Base-by-base conservation (phyloP, 306 rosid species). In the Acacia acuminata region DNA sequence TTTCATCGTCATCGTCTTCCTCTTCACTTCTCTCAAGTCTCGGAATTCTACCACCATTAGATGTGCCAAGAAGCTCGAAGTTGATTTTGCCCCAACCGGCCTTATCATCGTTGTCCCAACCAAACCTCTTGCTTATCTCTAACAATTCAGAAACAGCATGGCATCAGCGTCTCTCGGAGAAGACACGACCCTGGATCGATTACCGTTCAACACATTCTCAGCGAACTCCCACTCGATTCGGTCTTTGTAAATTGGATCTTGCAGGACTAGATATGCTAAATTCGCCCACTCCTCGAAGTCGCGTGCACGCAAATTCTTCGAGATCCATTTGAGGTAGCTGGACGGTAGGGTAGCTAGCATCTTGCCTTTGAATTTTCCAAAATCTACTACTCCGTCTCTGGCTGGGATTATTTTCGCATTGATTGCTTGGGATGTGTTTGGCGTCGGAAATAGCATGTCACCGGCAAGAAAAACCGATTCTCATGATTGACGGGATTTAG, bases 331-430 rank as follows among this genome's bases (percentile, higher is more conserved):
- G 48, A 93, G 97, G 82, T 93, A 93, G 58, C 27, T 40, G 3
- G 94, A 87, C 19, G 96, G 96, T n/a, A 93, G 85, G 48, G 84
- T 60, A 34, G 94, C 97, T 0, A 93, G 70, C 93, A 90, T 90
- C 44, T 84, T 91, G 25, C 96, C 97, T 74, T 93, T 88, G 88
- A 88, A 77, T 74, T 86, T 90, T 16, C 94, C 91, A 67, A 93
- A 91, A 61, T 88, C 88, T 9, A 90, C 86, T 27, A 81, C 81
- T 45, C 89, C 88, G 85, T 93, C 96, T 63, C 90, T 68, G 1
- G 88, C 89, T 24, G 88, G 86, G 36, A 69, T 40, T 77, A 38
- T 20, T 42, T 55, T 19, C 53, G 60, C 2, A 48, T 0, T 7
- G 75, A 79, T n/a, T 20, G 20, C 40, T 69, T 66, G 32, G 67